Percentiles rank a stretch among this genome's conserved stretches.
Evolutionary conservation across 2,329 filamentous ascomycete genomes (phyloP).

Genomic region (Epichloe bromicola): DNA sequence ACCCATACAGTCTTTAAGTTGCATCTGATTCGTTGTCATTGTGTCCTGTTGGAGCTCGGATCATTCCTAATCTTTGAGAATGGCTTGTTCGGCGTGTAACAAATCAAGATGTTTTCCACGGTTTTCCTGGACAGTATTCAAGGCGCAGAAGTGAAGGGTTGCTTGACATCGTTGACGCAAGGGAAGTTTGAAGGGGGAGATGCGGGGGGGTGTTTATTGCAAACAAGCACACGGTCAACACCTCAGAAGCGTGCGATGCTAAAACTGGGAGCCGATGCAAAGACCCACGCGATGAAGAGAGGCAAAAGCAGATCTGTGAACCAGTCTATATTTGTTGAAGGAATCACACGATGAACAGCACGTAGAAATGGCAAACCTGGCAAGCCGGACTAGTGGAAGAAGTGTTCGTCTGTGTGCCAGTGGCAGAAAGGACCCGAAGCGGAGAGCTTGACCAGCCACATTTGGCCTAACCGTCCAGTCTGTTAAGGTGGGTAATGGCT

Average conservation of each 20-base stretch:
- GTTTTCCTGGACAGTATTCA: constrained; percentile 19
- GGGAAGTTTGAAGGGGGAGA: not conserved
- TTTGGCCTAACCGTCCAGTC: not conserved
- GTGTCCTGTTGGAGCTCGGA: constrained; percentile 24
- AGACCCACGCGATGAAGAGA: not conserved
- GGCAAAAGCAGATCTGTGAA: not conserved
- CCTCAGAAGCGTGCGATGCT: not conserved
- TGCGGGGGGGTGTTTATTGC: not conserved
- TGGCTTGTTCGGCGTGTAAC: not conserved
- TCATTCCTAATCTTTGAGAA: constrained; percentile 6
- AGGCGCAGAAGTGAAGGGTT: constrained; percentile 17
- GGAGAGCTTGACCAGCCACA: constrained; percentile 1
- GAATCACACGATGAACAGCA: not conserved
- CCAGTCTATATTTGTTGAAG: not conserved
- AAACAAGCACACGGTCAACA: not conserved
- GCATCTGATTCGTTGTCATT: constrained; percentile 70
- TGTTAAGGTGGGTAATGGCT: too few relatives aligned
- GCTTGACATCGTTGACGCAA: constrained; percentile 18
- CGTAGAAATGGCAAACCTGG: too few relatives aligned
- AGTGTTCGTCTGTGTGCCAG: not conserved
- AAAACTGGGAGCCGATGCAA: not conserved
- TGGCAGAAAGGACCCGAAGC: not conserved
- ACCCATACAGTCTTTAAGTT: constrained; percentile 71
- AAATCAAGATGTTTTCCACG: constrained; percentile 13
- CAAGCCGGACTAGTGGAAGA: not conserved